Percentiles rank a stretch among this genome's conserved stretches.
phyloP scores from a whole-genome alignment of 1,284 basidiomycete genomes.

The Cutaneotrichosporon cavernicola region DNA sequence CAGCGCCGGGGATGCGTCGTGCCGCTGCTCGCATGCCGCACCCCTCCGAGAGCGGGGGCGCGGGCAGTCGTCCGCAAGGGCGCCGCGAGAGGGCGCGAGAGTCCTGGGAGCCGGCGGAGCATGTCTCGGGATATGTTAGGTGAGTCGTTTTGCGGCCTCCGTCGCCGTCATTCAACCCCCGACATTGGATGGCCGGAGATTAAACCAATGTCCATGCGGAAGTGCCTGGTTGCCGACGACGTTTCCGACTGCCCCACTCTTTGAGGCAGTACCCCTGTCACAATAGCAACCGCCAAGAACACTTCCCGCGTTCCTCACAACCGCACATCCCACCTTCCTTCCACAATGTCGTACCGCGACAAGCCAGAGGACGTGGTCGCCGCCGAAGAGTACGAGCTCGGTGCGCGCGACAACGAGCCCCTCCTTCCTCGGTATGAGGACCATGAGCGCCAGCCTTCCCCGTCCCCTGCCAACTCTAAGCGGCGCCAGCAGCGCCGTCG shows the following conservation, averaged over 20 bases:
- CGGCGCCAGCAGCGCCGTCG: conserved; percentile 9
- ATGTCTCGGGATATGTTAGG: conserved; percentile 1
- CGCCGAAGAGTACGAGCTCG: conserved; percentile 40
- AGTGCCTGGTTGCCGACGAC: background rate
- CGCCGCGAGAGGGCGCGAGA: conserved; percentile 10
- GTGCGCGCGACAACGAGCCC: conserved; percentile 34
- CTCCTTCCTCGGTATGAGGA: conserved; percentile 41
- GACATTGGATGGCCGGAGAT: background rate
- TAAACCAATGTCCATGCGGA: background rate
- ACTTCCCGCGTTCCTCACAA: background rate
- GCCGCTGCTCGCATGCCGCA: background rate
- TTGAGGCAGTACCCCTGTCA: background rate
- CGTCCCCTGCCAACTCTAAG: background rate
- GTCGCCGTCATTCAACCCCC: background rate
- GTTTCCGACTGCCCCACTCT: background rate
- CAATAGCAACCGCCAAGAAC: background rate
- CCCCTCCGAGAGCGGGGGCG: background rate
- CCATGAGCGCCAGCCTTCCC: background rate
- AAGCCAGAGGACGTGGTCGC: conserved; percentile 23
- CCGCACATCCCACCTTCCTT: background rate
- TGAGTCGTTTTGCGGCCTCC: background rate
- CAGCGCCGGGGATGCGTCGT: conserved; percentile 27
- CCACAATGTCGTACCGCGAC: conserved; percentile 20
- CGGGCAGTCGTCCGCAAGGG: background rate
- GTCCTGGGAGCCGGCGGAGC: conserved; percentile 15